Conservation (phyloP, 768 basidiomycete species). For the Leccinum truebloodii region DNA sequence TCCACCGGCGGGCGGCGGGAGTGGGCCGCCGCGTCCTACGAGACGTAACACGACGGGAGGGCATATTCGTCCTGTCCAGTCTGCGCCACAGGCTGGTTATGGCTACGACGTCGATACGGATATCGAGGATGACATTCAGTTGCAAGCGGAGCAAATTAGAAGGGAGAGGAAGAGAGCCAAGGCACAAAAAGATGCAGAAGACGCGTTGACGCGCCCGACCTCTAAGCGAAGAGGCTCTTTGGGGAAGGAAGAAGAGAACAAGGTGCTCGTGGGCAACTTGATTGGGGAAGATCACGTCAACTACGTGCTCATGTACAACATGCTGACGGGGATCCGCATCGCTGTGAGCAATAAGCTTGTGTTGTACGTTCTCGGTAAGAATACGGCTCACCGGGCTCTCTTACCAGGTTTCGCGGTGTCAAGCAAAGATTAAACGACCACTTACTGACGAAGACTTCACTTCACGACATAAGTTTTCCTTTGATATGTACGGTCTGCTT, state of each 20-base stretch:
- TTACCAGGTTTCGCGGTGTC: slow-evolving; percentile 85
- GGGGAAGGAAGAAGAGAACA: slow-evolving; percentile 45
- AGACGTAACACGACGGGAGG: slow-evolving; percentile 77
- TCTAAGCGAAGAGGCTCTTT: slow-evolving; percentile 25
- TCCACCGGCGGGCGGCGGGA: too few relatives aligned
- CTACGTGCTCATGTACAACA: slow-evolving; percentile 99
- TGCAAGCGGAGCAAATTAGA: slow-evolving; percentile 87
- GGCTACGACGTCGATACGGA: slow-evolving; percentile 40
- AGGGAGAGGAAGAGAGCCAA: slow-evolving; percentile 78
- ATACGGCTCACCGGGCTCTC: slow-evolving; percentile 6
- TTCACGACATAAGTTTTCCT: slow-evolving; percentile 92
- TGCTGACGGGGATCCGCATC: slow-evolving; percentile 97
- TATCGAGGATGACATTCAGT: slow-evolving; percentile 65
- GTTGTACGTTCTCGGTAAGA: not conserved
- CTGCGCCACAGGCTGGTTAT: slow-evolving; percentile 36
- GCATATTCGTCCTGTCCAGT: slow-evolving; percentile 29
- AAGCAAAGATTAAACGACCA: slow-evolving; percentile 89
- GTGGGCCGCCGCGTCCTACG: slow-evolving; percentile 40
- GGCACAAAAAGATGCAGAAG: slow-evolving; percentile 63
- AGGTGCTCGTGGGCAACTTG: slow-evolving; percentile 85
- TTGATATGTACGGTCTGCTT: slow-evolving; percentile 75
- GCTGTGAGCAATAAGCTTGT: slow-evolving; percentile 55
- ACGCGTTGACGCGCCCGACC: slow-evolving; percentile 44
- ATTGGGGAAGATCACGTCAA: slow-evolving; percentile 99
- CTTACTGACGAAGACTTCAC: slow-evolving; percentile 85